Evolutionary conservation across 1,284 basidiomycete genomes (phyloP).

Genomic region (Austropuccinia psidii): DNA sequence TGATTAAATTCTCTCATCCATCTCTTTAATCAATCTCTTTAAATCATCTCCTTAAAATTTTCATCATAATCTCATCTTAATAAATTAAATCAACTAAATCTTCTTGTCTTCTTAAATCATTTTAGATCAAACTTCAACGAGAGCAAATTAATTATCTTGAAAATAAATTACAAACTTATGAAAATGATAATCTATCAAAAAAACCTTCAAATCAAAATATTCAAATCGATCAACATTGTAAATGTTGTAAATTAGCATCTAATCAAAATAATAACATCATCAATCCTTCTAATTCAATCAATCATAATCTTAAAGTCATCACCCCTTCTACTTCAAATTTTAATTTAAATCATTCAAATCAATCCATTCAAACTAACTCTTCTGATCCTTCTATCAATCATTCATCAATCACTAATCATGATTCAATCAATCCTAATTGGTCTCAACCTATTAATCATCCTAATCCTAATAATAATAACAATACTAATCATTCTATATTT

Average conservation of each 20-base stretch:
- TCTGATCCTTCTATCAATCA: background rate
- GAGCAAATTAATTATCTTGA: conserved; percentile 2
- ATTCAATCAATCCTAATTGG: background rate
- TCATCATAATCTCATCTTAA: too few relatives aligned
- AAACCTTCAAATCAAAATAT: background rate
- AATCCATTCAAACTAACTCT: background rate
- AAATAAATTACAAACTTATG: background rate
- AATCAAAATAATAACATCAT: background rate
- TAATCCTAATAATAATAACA: background rate
- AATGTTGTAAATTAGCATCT: conserved; percentile 25
- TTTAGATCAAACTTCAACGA: conserved; percentile 6
- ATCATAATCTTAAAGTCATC: too few relatives aligned
- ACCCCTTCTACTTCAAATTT: conserved; percentile 1
- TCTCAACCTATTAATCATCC: background rate
- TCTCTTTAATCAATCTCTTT: too few relatives aligned
- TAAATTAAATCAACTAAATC: too few relatives aligned
- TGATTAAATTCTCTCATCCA: background rate
- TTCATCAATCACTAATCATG: background rate
- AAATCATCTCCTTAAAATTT: too few relatives aligned
- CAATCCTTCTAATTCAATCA: background rate
- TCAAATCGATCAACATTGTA: conserved; percentile 15
- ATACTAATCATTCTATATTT: background rate
- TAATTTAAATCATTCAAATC: background rate
- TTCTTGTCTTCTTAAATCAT: too few relatives aligned
- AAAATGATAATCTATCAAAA: too few relatives aligned